Percentiles rank a stretch among this genome's conserved stretches.
These are phyloP conservation scores for Favolaschia claudopus DNA, from an alignment of 768 basidiomycete species.

Conservation along the genomic window DNA sequence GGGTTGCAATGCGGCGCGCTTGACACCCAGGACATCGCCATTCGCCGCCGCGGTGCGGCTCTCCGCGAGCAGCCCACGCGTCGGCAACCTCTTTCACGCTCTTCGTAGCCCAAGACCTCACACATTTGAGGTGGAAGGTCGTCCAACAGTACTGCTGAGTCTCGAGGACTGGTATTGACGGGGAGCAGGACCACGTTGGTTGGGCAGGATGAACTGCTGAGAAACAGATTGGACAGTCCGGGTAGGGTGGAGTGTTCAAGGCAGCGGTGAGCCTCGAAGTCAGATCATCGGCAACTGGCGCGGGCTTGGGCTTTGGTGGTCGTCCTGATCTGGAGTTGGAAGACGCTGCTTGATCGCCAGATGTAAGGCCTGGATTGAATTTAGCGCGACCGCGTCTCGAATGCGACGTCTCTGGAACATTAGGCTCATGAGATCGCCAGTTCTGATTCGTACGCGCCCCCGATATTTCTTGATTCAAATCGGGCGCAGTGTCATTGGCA, in stretches of 20 bases:
- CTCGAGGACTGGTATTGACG: conserved; percentile 57
- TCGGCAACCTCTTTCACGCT: conserved; percentile 76
- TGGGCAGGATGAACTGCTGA: conserved; percentile 79
- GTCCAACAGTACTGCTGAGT: conserved; percentile 82
- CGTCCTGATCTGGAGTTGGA: conserved; percentile 6
- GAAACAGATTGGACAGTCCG: conserved; percentile 89
- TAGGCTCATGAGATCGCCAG: conserved; percentile 5
- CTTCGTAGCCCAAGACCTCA: conserved; percentile 87
- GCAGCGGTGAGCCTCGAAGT: conserved; percentile 75
- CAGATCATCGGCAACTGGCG: conserved; percentile 65
- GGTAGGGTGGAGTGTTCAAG: conserved; percentile 73
- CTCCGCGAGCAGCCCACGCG: conserved; percentile 77
- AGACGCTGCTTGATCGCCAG: neutral
- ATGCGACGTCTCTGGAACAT: neutral
- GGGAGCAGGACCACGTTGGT: conserved; percentile 88
- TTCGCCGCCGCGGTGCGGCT: conserved; percentile 66
- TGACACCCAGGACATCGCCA: conserved; percentile 98
- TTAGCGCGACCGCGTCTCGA: conserved; percentile 36
- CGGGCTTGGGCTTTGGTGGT: conserved; percentile 17
- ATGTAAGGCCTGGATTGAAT: conserved; percentile 46
- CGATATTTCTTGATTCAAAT: neutral
- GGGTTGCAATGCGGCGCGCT: conserved; percentile 71
- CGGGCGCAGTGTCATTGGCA: neutral
- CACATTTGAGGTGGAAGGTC: conserved; percentile 90
- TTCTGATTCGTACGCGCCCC: conserved; percentile 1